Evolutionary conservation across 768 basidiomycete genomes (phyloP).

Genomic region (Sarcodon sp.): DNA sequence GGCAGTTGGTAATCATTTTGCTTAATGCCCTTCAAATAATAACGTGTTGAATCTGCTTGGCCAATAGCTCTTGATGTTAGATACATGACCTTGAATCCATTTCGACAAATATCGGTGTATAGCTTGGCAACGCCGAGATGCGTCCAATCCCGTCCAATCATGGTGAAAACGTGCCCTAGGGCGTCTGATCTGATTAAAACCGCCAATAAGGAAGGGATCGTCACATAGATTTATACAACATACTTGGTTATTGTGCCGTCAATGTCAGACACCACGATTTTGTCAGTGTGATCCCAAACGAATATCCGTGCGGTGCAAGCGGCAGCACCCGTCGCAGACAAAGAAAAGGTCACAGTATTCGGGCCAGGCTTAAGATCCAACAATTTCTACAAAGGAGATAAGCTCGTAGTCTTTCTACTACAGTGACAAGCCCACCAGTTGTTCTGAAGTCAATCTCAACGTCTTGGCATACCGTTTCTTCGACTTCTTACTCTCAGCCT

Average conservation of each 20-base stretch:
- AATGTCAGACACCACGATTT: constrained; percentile 91
- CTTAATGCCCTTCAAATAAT: constrained; percentile 88
- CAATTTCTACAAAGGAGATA: constrained; percentile 44
- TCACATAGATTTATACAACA: constrained; percentile 8
- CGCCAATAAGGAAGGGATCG: background rate
- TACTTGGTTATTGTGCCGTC: constrained; percentile 99
- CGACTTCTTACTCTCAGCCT: background rate
- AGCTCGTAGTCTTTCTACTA: background rate
- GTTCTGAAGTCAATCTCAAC: constrained; percentile 84
- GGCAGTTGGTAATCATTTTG: constrained; percentile 96
- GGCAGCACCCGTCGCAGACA: constrained; percentile 68
- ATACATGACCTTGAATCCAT: constrained; percentile 98
- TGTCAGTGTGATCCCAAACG: constrained; percentile 87
- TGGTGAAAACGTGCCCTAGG: constrained; percentile 90
- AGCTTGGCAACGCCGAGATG: constrained; percentile 94
- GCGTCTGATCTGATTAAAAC: constrained; percentile 67
- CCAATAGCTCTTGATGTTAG: constrained; percentile 95
- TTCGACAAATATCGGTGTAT: constrained; percentile 89
- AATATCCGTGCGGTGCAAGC: constrained; percentile 91
- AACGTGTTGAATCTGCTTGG: constrained; percentile 92
- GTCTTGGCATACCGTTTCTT: constrained; percentile 79
- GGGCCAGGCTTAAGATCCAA: constrained; percentile 76
- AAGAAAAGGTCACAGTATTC: constrained; percentile 88
- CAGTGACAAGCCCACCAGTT: constrained; percentile 41
- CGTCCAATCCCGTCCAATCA: constrained; percentile 98